Conservation (phyloP, 2,329 filamentous ascomycete genomes). For the Gaeumannomyces sp. region DNA sequence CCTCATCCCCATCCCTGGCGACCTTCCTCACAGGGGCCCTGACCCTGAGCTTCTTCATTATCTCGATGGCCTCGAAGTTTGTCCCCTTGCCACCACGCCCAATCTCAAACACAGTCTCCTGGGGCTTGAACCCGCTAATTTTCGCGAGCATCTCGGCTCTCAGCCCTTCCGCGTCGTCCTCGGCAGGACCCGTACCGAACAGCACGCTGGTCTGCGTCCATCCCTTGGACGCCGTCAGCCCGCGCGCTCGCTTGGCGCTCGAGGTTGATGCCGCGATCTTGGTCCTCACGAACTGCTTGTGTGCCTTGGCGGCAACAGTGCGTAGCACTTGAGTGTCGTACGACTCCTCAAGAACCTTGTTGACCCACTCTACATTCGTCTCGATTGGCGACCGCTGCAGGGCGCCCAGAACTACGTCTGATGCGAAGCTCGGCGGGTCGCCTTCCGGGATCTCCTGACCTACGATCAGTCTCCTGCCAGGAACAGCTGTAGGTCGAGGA, state of each 20-base stretch:
- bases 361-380: conserved; percentile 72
- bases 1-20: conserved; percentile 28
- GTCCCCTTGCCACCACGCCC: conserved; percentile 61
- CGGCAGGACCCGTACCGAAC: conserved; percentile 55
- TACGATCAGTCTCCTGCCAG: conserved; percentile 73
- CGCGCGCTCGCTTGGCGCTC: conserved; percentile 81
- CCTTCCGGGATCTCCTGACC: conserved; percentile 55
- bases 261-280: conserved; percentile 84
- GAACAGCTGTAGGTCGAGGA: conserved; percentile 91
- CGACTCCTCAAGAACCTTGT: conserved; percentile 69
- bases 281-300: conserved; percentile 86
- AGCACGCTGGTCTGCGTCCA: conserved; percentile 75
- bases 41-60: conserved; percentile 67
- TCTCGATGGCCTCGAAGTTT: conserved; percentile 60
- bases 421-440: conserved; percentile 60
- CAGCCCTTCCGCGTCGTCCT: conserved; percentile 8
- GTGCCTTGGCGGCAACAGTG: conserved; percentile 74
- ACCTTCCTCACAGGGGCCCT: conserved; percentile 56
- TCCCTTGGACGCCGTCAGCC: conserved; percentile 61
- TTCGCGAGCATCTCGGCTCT: conserved; percentile 81
- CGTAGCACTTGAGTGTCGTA: conserved; percentile 67
- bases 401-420: conserved; percentile 78
- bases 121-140: conserved; percentile 81
- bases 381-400: conserved; percentile 69
- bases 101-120: conserved; percentile 96